Evolutionary conservation across 75 land plant genomes (phyloP).

Genomic region (Pseudotsuga menziesii): DNA sequence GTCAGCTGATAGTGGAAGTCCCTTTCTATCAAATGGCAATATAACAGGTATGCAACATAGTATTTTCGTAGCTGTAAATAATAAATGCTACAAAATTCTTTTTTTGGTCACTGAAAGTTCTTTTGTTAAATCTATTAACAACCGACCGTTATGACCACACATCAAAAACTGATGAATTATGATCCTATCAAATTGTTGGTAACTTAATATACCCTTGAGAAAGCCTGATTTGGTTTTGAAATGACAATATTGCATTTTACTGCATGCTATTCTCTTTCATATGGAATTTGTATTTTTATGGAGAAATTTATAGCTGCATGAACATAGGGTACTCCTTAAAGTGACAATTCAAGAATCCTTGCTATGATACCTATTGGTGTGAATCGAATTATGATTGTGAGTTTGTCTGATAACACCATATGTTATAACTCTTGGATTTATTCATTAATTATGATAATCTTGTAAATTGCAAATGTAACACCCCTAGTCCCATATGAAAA

Average conservation of each 20-base stretch:
- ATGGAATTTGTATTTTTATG: background rate
- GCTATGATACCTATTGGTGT: no score
- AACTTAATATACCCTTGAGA: background rate
- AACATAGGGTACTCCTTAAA: no score
- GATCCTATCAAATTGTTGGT: background rate
- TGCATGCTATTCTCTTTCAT: no score
- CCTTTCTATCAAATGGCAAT: constrained; percentile 17
- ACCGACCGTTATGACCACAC: background rate
- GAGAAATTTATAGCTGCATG: no score
- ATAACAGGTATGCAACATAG: background rate
- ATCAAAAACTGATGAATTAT: background rate
- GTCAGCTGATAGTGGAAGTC: constrained; percentile 23
- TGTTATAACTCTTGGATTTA: no score
- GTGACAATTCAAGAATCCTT: no score
- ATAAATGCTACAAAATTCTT: background rate
- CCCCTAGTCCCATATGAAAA: no score
- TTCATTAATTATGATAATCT: no score
- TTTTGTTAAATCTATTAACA: background rate
- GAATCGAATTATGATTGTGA: no score
- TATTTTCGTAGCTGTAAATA: constrained; percentile 5
- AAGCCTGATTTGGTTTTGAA: background rate
- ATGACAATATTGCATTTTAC: background rate
- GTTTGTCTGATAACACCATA: no score
- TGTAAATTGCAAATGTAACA: no score
- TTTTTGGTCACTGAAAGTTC: background rate